phyloP scores from a whole-genome alignment of 2,329 filamentous ascomycete genomes.

The Colletotrichum gloeosporioides region DNA sequence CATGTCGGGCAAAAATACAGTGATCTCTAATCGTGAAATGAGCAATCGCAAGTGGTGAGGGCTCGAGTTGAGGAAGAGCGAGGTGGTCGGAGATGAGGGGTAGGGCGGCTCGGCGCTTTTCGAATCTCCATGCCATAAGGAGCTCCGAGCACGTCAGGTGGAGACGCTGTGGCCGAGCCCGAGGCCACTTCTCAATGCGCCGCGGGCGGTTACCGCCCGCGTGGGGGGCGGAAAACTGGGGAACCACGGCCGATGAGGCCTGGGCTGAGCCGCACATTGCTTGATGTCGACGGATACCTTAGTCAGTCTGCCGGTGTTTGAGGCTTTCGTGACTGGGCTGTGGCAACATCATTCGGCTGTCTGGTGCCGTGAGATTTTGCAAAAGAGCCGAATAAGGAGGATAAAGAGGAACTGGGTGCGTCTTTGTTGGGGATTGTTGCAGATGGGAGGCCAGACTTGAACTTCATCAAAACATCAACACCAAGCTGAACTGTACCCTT shows the following conservation, averaged over 20 bases:
- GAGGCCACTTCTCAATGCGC: background rate
- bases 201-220: background rate
- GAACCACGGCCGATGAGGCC: background rate
- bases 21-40: background rate
- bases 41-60: background rate
- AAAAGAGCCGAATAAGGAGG: background rate
- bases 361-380: background rate
- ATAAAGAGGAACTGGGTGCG: background rate
- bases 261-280: background rate
- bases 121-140: conserved; percentile 3
- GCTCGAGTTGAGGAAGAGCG: background rate
- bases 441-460: background rate
- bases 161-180: background rate
- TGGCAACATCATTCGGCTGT: background rate
- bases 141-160: conserved; percentile 17
- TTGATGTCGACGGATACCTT: background rate
- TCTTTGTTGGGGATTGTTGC: background rate
- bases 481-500: fast-evolving
- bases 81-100: conserved; percentile 16
- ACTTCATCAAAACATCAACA: background rate
- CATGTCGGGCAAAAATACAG: conserved; percentile 43
- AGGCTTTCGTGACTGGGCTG: background rate
- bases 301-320: background rate
- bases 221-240: background rate
- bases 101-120: background rate